Evolutionary conservation across 257 asterid genomes (phyloP).

Genomic region (Ballota nigra): DNA sequence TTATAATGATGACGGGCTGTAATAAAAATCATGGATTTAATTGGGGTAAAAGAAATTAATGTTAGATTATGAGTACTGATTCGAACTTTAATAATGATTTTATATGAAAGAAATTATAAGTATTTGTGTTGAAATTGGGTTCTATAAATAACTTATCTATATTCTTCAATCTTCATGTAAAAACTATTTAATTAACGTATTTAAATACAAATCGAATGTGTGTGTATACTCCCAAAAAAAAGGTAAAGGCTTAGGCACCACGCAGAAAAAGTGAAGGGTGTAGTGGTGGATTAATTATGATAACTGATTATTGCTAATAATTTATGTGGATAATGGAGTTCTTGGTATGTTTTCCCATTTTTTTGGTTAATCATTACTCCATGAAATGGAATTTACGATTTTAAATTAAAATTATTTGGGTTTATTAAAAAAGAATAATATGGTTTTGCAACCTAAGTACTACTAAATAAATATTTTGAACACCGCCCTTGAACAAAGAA

Average conservation of each 20-base stretch:
- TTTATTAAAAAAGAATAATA: too few relatives aligned
- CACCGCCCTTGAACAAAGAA: too few relatives aligned
- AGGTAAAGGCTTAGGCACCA: neutral
- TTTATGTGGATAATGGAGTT: neutral
- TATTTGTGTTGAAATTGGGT: neutral
- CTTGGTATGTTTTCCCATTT: neutral
- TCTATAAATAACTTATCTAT: neutral
- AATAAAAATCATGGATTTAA: neutral
- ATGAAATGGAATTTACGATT: neutral
- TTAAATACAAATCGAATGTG: neutral
- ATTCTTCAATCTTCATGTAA: neutral
- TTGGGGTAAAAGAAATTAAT: neutral
- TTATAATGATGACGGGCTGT: neutral
- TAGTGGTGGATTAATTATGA: constrained; percentile 4
- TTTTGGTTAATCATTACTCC: neutral
- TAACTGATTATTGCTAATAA: neutral
- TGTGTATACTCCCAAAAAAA: too few relatives aligned
- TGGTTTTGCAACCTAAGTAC: too few relatives aligned
- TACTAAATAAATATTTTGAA: too few relatives aligned
- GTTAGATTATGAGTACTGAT: neutral
- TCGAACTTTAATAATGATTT: too few relatives aligned
- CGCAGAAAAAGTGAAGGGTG: neutral
- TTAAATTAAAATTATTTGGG: too few relatives aligned
- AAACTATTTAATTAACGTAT: neutral
- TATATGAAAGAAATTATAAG: too few relatives aligned